Base-by-base conservation (phyloP, 1,284 basidiomycete genomes). In the Entoloma clypeatum region DNA sequence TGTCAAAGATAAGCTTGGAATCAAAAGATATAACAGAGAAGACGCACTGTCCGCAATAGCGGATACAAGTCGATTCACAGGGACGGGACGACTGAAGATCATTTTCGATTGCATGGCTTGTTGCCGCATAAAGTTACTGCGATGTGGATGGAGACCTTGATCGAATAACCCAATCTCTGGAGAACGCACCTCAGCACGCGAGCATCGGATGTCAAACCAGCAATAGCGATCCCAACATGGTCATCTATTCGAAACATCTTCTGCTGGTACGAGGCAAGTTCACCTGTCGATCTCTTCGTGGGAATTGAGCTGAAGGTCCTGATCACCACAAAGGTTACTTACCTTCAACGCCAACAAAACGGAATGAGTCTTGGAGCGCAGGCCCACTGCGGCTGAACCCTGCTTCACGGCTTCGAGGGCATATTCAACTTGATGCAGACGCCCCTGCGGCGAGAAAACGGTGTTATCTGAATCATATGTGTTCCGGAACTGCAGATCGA, bases 221-320 rank as follows among this genome's bases (percentile, higher is more conserved):
- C 96, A 61, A 99, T 99, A 34, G 93, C 96, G 58, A 99, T 93
- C 31, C 96, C 96, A 58, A 97, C 85, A 69, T 99, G 96, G 65
- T 98, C 94, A 64, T 99, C 96, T 79, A 99, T 96, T 59, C 92
- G 79, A 65, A 96, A 95, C 84, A 99, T 90, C 79, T 99, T 99
- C 72, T 99, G 94, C 64, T 99, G 96, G 74, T 99, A 98, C 27
- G 89, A 91, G 10, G 96, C 95, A 39, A 99, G 80, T 67, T 99
- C 96, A 49, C 94, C 94, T 7, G 93, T 95, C n/a, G 95, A 98
- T 63, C 95, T 81, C 93, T 99, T n/a, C n/a, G n/a, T n/a, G n/a
- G n/a, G n/a, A n/a, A n/a, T n/a, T n/a, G n/a, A n/a, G n/a, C n/a
- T n/a, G n/a, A n/a, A n/a, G n/a, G n/a, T n/a, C n/a, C n/a, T n/a